Conservation (phyloP, 2,329 filamentous ascomycete species). For the Phyllosticta paracitricarpa region DNA sequence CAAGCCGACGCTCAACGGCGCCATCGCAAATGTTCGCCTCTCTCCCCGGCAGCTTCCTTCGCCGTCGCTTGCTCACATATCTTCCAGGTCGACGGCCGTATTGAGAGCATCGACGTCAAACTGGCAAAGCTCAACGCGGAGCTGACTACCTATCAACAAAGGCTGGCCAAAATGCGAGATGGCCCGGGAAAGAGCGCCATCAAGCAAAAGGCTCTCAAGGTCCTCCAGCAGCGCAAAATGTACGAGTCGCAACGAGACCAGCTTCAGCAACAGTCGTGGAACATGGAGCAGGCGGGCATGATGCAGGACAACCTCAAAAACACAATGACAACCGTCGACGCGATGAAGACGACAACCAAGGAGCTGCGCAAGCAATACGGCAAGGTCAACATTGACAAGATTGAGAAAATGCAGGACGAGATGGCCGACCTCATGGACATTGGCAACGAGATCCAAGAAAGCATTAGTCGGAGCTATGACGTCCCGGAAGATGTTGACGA, state of each 20-base stretch:
- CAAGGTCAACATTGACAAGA: slow-evolving; percentile 95
- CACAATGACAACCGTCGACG: slow-evolving; percentile 95
- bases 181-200: slow-evolving; percentile 88
- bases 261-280: slow-evolving; percentile 90
- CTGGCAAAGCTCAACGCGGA: slow-evolving; percentile 87
- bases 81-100: slow-evolving; percentile 62
- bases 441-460: slow-evolving; percentile 97
- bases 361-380: slow-evolving; percentile 88
- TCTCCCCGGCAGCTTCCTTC: slow-evolving; percentile 5
- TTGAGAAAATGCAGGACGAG: slow-evolving; percentile 94
- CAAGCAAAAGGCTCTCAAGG: slow-evolving; percentile 87
- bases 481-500: slow-evolving; percentile 96
- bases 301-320: slow-evolving; percentile 99
- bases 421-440: slow-evolving; percentile 98
- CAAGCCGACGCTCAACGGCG: slow-evolving; percentile 77
- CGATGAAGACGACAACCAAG: slow-evolving; percentile 95
- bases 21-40: slow-evolving; percentile 63
- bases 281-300: slow-evolving; percentile 96
- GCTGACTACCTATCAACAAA: slow-evolving; percentile 76
- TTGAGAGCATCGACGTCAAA: slow-evolving; percentile 87
- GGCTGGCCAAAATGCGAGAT: slow-evolving; percentile 86
- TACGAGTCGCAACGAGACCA: slow-evolving; percentile 93
- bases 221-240: slow-evolving; percentile 85
- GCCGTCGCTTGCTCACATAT: slow-evolving; percentile 14
- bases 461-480: slow-evolving; percentile 81